A percentile compares a stretch with the other conserved stretches of the same genome.
Evolutionary conservation across 352 stramenopile species (phyloP).

Genomic region (Pythium apleroticum): DNA sequence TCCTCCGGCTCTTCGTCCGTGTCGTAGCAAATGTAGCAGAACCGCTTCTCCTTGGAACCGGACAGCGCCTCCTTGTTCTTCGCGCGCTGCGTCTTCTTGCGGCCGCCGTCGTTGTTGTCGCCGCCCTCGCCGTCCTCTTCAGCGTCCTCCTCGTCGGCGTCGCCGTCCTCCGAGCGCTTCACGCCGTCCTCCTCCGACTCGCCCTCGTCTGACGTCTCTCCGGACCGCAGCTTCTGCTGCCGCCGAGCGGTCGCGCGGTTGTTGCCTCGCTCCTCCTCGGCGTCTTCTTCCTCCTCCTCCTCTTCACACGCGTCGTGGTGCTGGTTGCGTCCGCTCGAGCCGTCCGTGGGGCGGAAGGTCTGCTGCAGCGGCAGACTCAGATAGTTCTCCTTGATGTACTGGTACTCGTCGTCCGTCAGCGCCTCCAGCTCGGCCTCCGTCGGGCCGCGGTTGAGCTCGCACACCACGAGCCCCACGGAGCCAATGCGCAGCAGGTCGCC

Average conservation of each 20-base stretch:
- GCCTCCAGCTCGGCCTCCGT: constrained; percentile 68
- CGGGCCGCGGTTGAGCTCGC: constrained; percentile 81
- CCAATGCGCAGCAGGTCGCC: constrained; percentile 88
- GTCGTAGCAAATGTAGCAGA: constrained; percentile 95
- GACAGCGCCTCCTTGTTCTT: constrained; percentile 44
- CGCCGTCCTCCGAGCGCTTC: constrained; percentile 22
- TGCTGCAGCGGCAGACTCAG: constrained; percentile 80
- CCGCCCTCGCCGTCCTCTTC: constrained; percentile 9
- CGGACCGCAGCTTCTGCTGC: constrained; percentile 32
- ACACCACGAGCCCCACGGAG: constrained; percentile 91
- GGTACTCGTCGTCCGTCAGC: constrained; percentile 83
- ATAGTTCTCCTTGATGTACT: constrained; percentile 88
- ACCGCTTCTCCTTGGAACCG: constrained; percentile 48
- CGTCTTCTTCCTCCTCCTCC: constrained; percentile 38
- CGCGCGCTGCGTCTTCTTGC: constrained; percentile 22
- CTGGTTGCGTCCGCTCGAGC: constrained; percentile 27
- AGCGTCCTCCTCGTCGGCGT: constrained; percentile 21
- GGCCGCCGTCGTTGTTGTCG: constrained; percentile 1
- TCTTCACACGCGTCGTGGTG: constrained; percentile 33
- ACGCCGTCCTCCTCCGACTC: constrained; percentile 75
- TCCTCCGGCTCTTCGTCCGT: constrained; percentile 79
- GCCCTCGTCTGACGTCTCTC: constrained; percentile 75
- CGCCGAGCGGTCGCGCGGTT: constrained; percentile 23
- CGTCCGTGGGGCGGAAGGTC: constrained; percentile 70
- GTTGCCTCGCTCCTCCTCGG: constrained; percentile 32